These are phyloP conservation scores for Pseudocercospora fuligena DNA, from an alignment of 2,329 filamentous ascomycete species.

Conservation along the genomic window DNA sequence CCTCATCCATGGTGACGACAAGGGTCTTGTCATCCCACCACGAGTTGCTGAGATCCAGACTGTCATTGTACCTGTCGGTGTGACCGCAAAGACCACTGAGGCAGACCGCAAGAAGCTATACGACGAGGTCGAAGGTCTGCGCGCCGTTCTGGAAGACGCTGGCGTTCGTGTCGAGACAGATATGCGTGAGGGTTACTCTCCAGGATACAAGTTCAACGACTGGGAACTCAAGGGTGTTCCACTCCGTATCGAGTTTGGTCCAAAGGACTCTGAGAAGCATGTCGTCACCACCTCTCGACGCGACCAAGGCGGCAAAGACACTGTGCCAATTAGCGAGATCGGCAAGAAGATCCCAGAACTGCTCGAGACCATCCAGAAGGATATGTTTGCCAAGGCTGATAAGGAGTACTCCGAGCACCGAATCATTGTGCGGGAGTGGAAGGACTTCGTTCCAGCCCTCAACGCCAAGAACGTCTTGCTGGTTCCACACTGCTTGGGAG, in stretches of 20 bases:
- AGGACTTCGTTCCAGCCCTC: conserved; percentile 85
- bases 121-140: conserved; percentile 74
- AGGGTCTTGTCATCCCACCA: conserved; percentile 90
- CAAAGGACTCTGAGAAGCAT: conserved; percentile 86
- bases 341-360: conserved; percentile 75
- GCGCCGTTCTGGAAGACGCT: conserved; percentile 69
- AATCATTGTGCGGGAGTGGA: conserved; percentile 81
- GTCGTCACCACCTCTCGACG: conserved; percentile 86
- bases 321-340: conserved; percentile 76
- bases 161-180: conserved; percentile 82
- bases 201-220: conserved; percentile 98
- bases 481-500: conserved; percentile 85
- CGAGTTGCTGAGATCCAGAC: conserved; percentile 85
- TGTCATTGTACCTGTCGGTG: conserved; percentile 87
- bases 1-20: conserved; percentile 96
- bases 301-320: conserved; percentile 79
- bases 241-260: conserved; percentile 91
- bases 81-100: conserved; percentile 83
- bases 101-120: conserved; percentile 79
- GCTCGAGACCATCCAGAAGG: conserved; percentile 86
- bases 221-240: conserved; percentile 98
- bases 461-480: conserved; percentile 92
- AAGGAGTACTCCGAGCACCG: conserved; percentile 79
- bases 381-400: conserved; percentile 79
- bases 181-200: conserved; percentile 85